Evolutionary conservation across 1,284 basidiomycete genomes (phyloP).

Genomic region (Vanrija pseudolonga): DNA sequence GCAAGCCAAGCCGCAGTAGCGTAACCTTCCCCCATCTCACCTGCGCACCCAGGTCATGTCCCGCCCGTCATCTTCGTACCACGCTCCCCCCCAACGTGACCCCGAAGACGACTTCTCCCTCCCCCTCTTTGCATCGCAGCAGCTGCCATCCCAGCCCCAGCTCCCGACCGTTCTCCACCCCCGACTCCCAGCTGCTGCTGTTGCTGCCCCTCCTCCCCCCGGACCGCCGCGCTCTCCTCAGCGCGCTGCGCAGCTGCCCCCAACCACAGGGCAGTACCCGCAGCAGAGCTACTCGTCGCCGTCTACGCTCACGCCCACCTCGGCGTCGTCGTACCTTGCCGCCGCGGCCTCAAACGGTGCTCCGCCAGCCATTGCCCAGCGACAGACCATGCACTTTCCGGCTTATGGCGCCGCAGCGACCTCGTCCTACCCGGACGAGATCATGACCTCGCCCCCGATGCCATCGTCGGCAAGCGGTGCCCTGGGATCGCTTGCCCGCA

Average conservation of each 20-base stretch:
- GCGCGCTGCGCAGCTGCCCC: conserved; percentile 2
- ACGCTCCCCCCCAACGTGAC: conserved; percentile 19
- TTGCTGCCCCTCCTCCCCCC: conserved; percentile 1
- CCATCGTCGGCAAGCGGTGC: conserved; percentile 13
- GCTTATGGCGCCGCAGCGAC: conserved; percentile 14
- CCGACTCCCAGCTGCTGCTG: not conserved
- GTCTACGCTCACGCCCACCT: not conserved
- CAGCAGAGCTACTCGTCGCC: not conserved
- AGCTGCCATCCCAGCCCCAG: not conserved
- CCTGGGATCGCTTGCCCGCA: conserved; percentile 38
- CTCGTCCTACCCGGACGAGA: conserved; percentile 7
- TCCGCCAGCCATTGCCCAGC: conserved; percentile 1
- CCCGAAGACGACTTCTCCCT: conserved; percentile 30
- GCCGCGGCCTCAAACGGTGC: conserved; percentile 1
- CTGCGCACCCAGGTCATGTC: conserved; percentile 25
- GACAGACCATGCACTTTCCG: conserved; percentile 18
- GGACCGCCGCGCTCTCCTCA: conserved; percentile 14
- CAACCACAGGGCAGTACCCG: conserved; percentile 5
- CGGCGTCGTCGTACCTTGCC: conserved; percentile 8
- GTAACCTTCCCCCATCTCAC: too few species aligned
- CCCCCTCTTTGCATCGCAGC: conserved; percentile 30
- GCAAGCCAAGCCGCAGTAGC: too few species aligned
- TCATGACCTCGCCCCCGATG: conserved; percentile 20
- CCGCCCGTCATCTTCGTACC: conserved; percentile 32
- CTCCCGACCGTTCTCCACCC: not conserved